phyloP scores from a whole-genome alignment of 1,139 yeast species.

The Hemisphaericaspora xylofermentans region DNA sequence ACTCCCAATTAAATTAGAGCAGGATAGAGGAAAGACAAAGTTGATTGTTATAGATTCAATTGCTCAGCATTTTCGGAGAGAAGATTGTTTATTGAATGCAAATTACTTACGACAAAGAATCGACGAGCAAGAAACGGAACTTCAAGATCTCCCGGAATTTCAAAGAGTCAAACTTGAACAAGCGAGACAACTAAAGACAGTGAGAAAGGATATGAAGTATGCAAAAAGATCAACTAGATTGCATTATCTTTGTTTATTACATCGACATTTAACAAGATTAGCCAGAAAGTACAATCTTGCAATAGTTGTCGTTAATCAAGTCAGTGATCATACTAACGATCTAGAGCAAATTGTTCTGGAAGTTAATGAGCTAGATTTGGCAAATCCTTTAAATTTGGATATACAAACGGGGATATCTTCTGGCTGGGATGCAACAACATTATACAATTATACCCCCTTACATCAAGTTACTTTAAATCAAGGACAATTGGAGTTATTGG shows the following conservation, averaged over 20 bases:
- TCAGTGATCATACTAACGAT: constrained; percentile 50
- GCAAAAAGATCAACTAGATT: constrained; percentile 35
- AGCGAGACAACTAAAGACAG: constrained; percentile 27
- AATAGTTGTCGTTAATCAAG: constrained; percentile 76
- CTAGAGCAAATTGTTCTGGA: constrained; percentile 8
- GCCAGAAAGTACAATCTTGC: constrained; percentile 56
- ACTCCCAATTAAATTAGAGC: constrained; percentile 55
- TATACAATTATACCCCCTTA: constrained; percentile 10
- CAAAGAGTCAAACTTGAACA: constrained; percentile 25
- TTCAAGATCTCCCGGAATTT: constrained; percentile 19
- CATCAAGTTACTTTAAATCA: constrained; percentile 9
- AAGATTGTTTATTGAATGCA: constrained; percentile 41
- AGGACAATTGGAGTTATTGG: constrained; percentile 11
- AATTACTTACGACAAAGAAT: constrained; percentile 26
- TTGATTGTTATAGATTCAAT: constrained; percentile 75
- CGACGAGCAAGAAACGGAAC: constrained; percentile 21
- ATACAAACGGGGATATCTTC: constrained; percentile 71
- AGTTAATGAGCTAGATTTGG: constrained; percentile 9
- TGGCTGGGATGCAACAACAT: constrained; percentile 60
- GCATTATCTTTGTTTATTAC: constrained; percentile 44
- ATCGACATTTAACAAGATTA: constrained; percentile 49
- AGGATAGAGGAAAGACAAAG: constrained; percentile 41
- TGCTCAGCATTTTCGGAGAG: constrained; percentile 81
- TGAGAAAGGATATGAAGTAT: constrained; percentile 28
- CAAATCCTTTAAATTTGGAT: constrained; percentile 50